These are phyloP conservation scores for Ambrosiella xylebori DNA, from an alignment of 2,329 filamentous ascomycete species.

Conservation along the genomic window DNA sequence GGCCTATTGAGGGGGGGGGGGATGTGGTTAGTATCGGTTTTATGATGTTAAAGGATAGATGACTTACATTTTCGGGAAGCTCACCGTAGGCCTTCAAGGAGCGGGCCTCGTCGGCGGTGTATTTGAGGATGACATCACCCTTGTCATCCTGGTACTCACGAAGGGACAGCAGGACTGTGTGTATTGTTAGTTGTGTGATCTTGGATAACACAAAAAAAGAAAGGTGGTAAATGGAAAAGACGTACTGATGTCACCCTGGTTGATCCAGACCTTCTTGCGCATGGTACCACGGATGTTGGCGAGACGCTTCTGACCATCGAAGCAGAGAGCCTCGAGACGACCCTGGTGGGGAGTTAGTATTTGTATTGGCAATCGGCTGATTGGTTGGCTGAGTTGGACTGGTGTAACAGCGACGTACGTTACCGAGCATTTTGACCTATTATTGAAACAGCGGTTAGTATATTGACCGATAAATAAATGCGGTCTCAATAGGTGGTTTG, in stretches of 20 bases:
- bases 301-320: slow-evolving; percentile 73
- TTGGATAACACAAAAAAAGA: background rate
- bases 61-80: slow-evolving; percentile 55
- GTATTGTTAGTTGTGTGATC: background rate
- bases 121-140: slow-evolving; percentile 94
- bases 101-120: slow-evolving; percentile 87
- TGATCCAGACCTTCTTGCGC: slow-evolving; percentile 99
- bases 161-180: slow-evolving; percentile 55
- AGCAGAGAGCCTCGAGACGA: slow-evolving; percentile 81
- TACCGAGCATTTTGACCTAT: slow-evolving; percentile 75
- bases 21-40: background rate
- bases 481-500: too few relatives aligned
- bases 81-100: slow-evolving; percentile 94
- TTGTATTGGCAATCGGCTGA: background rate
- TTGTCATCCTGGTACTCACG: slow-evolving; percentile 92
- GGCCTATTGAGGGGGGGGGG: slow-evolving; percentile 27
- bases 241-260: slow-evolving; percentile 68
- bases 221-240: background rate
- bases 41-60: background rate
- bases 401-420: slow-evolving; percentile 23
- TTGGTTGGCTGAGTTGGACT: too few relatives aligned
- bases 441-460: slow-evolving; percentile 14
- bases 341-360: slow-evolving; percentile 26
- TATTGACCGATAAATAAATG: background rate
- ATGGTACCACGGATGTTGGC: slow-evolving; percentile 34